A percentile compares a stretch with the other conserved stretches of the same genome.
Evolutionary conservation across 169 alveolate genomes (phyloP).

Genomic region (Toxoplasma gondii): DNA sequence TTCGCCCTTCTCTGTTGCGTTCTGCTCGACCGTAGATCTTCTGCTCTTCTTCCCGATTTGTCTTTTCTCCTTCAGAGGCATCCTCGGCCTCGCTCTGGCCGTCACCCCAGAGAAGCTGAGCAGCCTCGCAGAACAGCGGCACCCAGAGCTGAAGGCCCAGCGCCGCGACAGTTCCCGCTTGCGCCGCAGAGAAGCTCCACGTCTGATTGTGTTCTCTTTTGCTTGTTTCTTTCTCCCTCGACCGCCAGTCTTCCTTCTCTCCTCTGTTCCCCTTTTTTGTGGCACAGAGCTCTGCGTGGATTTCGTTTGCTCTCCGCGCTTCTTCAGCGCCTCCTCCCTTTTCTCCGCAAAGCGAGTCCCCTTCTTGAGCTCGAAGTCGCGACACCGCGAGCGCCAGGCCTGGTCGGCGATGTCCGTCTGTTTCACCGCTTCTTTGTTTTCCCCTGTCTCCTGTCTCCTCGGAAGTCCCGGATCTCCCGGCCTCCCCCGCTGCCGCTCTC

Average conservation of each 20-base stretch:
- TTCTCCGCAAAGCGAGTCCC: no score
- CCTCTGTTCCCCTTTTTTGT: no score
- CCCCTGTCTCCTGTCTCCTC: background rate
- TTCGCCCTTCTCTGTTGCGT: no score
- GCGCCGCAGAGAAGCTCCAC: background rate
- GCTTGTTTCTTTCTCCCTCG: background rate
- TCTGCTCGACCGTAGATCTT: background rate
- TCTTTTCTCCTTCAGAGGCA: background rate
- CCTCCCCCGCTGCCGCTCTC: background rate
- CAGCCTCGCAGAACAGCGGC: slow-evolving; percentile 4
- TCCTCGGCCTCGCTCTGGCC: background rate
- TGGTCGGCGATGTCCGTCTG: background rate
- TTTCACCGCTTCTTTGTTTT: no score
- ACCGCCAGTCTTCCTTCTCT: background rate
- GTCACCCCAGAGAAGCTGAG: background rate
- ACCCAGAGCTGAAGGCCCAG: background rate
- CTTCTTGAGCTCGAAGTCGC: background rate
- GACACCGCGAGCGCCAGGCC: background rate
- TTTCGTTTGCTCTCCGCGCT: no score
- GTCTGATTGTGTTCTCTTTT: background rate
- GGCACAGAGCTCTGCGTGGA: no score
- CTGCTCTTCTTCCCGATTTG: background rate
- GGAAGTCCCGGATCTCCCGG: background rate
- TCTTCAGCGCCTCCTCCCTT: background rate
- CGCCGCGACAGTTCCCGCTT: background rate